Percentiles rank a stretch among this genome's conserved stretches.
Conservation (phyloP, 2,329 filamentous ascomycete species). For the Penicillium sp. region DNA sequence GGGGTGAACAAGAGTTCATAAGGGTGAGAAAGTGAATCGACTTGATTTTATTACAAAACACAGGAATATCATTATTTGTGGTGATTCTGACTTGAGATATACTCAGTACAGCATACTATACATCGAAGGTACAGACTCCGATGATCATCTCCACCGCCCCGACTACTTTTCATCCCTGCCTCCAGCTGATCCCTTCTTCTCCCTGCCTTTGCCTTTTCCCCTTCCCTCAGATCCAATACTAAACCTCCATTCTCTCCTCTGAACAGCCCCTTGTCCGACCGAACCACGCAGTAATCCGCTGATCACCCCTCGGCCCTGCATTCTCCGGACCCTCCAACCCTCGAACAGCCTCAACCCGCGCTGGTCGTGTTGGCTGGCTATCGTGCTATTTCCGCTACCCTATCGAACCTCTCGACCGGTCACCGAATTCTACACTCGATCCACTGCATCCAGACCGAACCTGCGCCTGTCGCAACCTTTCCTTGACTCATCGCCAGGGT, state of each 20-base stretch:
- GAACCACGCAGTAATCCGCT: neutral
- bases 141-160: constrained; percentile 31
- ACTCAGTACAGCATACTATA: neutral
- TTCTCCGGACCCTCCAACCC: constrained; percentile 1
- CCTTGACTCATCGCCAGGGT: constrained; percentile 9
- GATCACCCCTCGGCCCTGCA: constrained; percentile 9
- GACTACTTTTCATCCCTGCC: constrained; percentile 26
- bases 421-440: neutral
- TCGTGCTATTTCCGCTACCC: neutral
- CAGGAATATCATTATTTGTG: neutral
- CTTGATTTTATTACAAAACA: too few species aligned
- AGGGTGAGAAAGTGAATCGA: too few species aligned
- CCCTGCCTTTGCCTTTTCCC: constrained; percentile 4
- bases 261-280: neutral
- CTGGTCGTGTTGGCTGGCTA: constrained; percentile 26
- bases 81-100: neutral
- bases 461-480: neutral
- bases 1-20: constrained; percentile 12
- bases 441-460: neutral
- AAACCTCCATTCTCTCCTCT: constrained; percentile 1
- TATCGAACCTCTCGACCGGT: neutral
- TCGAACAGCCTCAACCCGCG: constrained; percentile 17
- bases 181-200: constrained; percentile 9
- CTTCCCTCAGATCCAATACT: neutral
- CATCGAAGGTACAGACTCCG: constrained; percentile 3